phyloP scores from a whole-genome alignment of 2,329 filamentous ascomycete genomes.

The Aspergillus calidoustus region DNA sequence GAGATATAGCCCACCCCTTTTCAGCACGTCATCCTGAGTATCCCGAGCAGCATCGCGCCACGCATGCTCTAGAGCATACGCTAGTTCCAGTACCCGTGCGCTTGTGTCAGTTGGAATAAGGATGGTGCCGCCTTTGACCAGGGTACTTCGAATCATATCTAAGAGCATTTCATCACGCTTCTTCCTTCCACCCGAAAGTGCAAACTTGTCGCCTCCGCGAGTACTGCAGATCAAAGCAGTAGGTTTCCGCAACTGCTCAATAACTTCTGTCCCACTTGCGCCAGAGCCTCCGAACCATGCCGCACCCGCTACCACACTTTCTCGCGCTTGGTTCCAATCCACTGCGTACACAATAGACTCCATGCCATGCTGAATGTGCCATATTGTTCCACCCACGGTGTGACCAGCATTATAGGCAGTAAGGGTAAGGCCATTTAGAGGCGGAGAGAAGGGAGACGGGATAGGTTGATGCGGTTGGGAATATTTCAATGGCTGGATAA shows the following conservation, averaged over 20 bases:
- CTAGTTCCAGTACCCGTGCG: conserved; percentile 88
- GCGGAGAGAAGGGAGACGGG: conserved; percentile 83
- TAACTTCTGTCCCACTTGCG: conserved; percentile 82
- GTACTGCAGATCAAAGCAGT: conserved; percentile 94
- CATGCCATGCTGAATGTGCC: conserved; percentile 96
- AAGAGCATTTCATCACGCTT: conserved; percentile 86
- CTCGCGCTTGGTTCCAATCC: conserved; percentile 97
- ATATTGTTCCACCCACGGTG: conserved; percentile 94
- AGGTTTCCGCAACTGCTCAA: conserved; percentile 89
- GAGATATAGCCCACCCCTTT: conserved; percentile 69
- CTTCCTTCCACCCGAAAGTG: conserved; percentile 72
- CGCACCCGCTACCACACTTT: conserved; percentile 91
- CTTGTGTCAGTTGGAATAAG: conserved; percentile 94
- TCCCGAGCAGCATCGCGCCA: conserved; percentile 71
- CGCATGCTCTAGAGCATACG: conserved; percentile 88
- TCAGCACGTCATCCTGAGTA: conserved; percentile 56
- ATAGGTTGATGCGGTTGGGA: conserved; percentile 93
- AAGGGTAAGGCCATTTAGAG: conserved; percentile 87
- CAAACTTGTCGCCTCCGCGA: conserved; percentile 72
- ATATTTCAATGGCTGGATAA: conserved; percentile 92
- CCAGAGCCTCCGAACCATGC: conserved; percentile 88
- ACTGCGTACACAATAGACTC: conserved; percentile 98
- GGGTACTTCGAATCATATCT: conserved; percentile 77
- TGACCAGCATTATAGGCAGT: conserved; percentile 97
- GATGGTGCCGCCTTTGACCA: conserved; percentile 84